A percentile compares a stretch with the other conserved stretches of the same genome.
Conservation (phyloP, 345 rosid genomes). For the Hevea brasiliensis region DNA sequence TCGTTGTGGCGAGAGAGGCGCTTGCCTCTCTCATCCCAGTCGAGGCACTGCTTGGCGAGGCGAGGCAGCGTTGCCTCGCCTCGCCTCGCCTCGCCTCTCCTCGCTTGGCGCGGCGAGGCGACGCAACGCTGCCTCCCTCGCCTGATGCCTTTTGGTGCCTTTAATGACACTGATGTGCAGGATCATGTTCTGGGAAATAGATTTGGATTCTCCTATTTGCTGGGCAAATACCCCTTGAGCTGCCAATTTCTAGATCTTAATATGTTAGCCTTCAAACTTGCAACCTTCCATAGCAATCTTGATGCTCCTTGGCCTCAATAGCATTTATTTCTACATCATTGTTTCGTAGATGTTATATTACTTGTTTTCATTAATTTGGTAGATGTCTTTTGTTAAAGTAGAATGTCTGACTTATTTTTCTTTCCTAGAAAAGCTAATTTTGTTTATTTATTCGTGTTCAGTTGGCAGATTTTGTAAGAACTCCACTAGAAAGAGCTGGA, state of each 20-base stretch:
- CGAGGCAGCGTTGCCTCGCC: no score
- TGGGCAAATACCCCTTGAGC: neutral
- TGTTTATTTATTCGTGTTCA: constrained; percentile 28
- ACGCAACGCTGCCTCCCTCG: no score
- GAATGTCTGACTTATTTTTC: neutral
- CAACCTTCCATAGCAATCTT: neutral
- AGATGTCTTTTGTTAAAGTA: neutral
- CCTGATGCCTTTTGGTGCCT: no score
- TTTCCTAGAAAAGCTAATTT: constrained; percentile 10
- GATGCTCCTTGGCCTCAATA: neutral
- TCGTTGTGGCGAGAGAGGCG: no score
- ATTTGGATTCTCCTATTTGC: neutral
- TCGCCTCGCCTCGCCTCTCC: no score
- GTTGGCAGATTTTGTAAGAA: constrained; percentile 95
- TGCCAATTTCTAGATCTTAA: neutral
- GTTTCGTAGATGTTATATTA: neutral
- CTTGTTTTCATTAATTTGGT: neutral
- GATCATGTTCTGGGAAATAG: neutral
- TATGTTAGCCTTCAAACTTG: neutral
- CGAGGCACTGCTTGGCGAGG: no score
- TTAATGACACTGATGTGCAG: no score
- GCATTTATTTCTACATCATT: neutral
- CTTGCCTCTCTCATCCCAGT: no score
- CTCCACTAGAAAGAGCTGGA: constrained; percentile 83
- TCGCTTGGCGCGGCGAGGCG: no score